Evolutionary conservation across 2,329 filamentous ascomycete species (phyloP), one percentile per base, ranked within the genome.

Genomic region (Escovopsis weberi): DNA sequence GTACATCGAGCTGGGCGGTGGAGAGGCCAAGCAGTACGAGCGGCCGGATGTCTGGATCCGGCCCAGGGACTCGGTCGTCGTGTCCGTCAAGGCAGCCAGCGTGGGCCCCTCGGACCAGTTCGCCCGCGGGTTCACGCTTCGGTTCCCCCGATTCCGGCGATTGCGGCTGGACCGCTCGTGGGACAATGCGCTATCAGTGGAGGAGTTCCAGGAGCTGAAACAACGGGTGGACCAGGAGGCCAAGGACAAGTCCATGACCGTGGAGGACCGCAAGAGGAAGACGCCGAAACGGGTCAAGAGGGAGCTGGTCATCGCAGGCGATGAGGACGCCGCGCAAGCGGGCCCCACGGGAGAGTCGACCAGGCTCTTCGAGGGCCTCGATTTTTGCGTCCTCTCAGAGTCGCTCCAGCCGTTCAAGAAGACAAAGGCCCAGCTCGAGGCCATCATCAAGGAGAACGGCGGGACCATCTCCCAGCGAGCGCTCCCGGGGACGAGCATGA

Each of bases 21-120:
- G 82, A 11, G 79, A 84, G 43, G 67, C 71, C 8, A 60, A 61
- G 26, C 82, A 91, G 54, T 69, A 74, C 47, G 89, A 96, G 59
- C 69, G 72, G 38, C 91, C 91, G 0, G 89, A 98, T 54, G 75
- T 88, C 42, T 98, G 88, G 88, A 96, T 98, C 54, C 80, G 82
- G 32, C 87, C 91, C 0, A 78, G 75, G 41, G 85, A 96, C 47
- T 95, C 88, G 0, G 62, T 98, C 12, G 86, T 98, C 1, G 53
- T 98, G 0, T 82, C 84, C 37, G 83, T 91, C 47, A 98, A 96
- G 61, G 91, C 88, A 4, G 82, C 89, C 1, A 85, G 80, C 18
- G 75, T 93, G 0, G 76, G 74, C 1, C 63, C 68, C 0, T 89
- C 84, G 1, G 82, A 88, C 41, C 78, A 82, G 45, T 96, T 95